Percentiles rank a stretch among this genome's conserved stretches.
phyloP scores from a whole-genome alignment of 2,329 filamentous ascomycete genomes.

The Scortechinia acanthostroma region DNA sequence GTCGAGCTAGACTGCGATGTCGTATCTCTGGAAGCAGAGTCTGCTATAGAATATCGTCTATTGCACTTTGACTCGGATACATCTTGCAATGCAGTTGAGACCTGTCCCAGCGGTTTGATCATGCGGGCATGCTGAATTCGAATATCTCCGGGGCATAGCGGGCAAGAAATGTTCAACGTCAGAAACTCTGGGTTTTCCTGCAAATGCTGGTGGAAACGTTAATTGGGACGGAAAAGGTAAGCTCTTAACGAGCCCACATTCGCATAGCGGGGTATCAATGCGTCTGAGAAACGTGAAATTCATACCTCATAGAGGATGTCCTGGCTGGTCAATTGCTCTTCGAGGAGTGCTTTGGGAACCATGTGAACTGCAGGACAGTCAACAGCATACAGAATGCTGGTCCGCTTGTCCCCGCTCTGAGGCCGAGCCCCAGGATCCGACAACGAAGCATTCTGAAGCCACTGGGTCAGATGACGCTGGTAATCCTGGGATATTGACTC shows the following conservation, averaged over 20 bases:
- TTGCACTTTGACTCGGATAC: slow-evolving; percentile 8
- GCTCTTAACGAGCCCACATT: no score
- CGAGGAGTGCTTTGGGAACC: slow-evolving; percentile 15
- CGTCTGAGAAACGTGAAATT: no score
- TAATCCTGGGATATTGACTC: slow-evolving; percentile 13
- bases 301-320: no score
- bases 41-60: neutral
- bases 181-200: slow-evolving; percentile 7
- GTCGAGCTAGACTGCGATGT: neutral
- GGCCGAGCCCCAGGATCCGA: slow-evolving; percentile 4
- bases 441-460: slow-evolving; percentile 13
- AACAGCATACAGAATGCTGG: slow-evolving; percentile 15
- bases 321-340: slow-evolving; percentile 19
- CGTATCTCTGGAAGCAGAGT: neutral
- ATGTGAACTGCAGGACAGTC: slow-evolving; percentile 21
- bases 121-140: slow-evolving; percentile 20
- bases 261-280: no score
- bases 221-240: no score
- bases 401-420: slow-evolving; percentile 3
- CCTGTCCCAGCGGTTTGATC: slow-evolving; percentile 18
- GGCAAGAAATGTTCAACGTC: slow-evolving; percentile 15
- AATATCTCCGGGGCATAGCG: slow-evolving; percentile 16
- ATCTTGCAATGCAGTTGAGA: slow-evolving; percentile 11
- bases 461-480: slow-evolving; percentile 16
- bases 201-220: neutral